Evolutionary conservation across 306 rosid genomes (phyloP).

Genomic region (Lathyrus sativus): DNA sequence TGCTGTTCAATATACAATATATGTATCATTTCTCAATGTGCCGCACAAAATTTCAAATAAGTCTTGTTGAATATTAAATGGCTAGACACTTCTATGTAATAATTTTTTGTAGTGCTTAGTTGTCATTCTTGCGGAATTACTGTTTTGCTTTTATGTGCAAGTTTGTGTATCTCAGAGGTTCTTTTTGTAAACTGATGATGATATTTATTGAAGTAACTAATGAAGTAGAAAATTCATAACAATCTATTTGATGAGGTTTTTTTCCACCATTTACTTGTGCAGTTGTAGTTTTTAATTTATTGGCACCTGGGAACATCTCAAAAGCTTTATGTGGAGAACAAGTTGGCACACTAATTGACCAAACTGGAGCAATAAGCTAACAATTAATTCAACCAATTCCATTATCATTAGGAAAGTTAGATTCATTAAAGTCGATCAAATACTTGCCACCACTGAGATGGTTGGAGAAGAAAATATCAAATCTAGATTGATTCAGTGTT

Average conservation of each 20-base stretch:
- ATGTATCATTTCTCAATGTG: background rate
- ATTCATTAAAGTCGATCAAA: constrained; percentile 23
- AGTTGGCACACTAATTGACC: constrained; percentile 68
- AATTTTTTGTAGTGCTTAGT: constrained; percentile 10
- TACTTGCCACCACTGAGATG: constrained; percentile 23
- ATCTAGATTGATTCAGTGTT: constrained; percentile 20
- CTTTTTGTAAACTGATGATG: constrained; percentile 14
- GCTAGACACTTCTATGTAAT: constrained; percentile 13
- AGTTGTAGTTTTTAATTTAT: constrained; percentile 67
- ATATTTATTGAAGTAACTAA: constrained; percentile 13
- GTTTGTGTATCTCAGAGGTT: constrained; percentile 5
- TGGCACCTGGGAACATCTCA: constrained; percentile 72
- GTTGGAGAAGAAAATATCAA: constrained; percentile 34
- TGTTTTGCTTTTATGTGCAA: constrained; percentile 14
- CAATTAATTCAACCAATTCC: constrained; percentile 38
- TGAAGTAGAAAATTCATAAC: constrained; percentile 18
- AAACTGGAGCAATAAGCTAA: constrained; percentile 59
- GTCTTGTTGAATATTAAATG: constrained; percentile 1
- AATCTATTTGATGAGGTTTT: constrained; percentile 16
- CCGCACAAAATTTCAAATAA: constrained; percentile 18
- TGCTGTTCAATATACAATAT: constrained; percentile 18
- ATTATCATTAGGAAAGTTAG: constrained; percentile 31
- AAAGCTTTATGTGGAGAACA: constrained; percentile 74
- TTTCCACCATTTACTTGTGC: constrained; percentile 27
- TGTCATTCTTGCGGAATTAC: constrained; percentile 25